These are phyloP conservation scores for Serendipita sp. DNA, from an alignment of 768 basidiomycete genomes.

Conservation along the genomic window DNA sequence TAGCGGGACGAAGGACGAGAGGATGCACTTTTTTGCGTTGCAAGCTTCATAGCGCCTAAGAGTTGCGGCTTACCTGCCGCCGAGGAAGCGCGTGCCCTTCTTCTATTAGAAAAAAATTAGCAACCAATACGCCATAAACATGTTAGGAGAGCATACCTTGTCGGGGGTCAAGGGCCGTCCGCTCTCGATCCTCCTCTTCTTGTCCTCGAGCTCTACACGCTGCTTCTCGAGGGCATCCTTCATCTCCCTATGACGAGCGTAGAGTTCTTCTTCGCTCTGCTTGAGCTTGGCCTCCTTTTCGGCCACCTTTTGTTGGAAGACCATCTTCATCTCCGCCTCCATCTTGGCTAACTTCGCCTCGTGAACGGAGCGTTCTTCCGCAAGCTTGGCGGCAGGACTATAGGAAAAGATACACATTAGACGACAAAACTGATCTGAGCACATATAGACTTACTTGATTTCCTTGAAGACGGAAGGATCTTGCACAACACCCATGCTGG, in stretches of 20 bases:
- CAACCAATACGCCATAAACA: background rate
- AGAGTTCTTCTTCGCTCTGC: slow-evolving; percentile 97
- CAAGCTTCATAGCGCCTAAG: too few relatives aligned
- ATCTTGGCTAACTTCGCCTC: slow-evolving; percentile 98
- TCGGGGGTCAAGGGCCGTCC: slow-evolving; percentile 92
- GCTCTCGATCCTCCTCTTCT: slow-evolving; percentile 89
- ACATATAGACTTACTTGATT: slow-evolving; percentile 61
- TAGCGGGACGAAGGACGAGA: too few relatives aligned
- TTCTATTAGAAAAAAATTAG: background rate
- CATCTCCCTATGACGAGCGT: slow-evolving; percentile 98
- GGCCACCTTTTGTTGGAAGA: slow-evolving; percentile 99
- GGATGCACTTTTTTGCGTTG: too few relatives aligned
- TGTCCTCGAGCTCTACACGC: slow-evolving; percentile 86
- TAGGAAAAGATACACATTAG: slow-evolving; percentile 7
- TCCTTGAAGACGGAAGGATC: slow-evolving; percentile 98
- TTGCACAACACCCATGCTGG: slow-evolving; percentile 95
- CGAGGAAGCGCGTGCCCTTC: background rate
- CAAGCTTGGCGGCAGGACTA: slow-evolving; percentile 89
- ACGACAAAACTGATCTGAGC: background rate
- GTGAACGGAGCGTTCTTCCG: slow-evolving; percentile 90
- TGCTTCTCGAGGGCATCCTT: slow-evolving; percentile 98
- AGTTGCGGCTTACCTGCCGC: background rate
- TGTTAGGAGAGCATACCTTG: slow-evolving; percentile 56
- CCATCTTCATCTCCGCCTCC: slow-evolving; percentile 99
- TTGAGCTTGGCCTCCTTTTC: slow-evolving; percentile 99